Evolutionary conservation across 352 stramenopile genomes (phyloP), one percentile per base, ranked within the genome.

Genomic region (Halophytophthora polymorphica): DNA sequence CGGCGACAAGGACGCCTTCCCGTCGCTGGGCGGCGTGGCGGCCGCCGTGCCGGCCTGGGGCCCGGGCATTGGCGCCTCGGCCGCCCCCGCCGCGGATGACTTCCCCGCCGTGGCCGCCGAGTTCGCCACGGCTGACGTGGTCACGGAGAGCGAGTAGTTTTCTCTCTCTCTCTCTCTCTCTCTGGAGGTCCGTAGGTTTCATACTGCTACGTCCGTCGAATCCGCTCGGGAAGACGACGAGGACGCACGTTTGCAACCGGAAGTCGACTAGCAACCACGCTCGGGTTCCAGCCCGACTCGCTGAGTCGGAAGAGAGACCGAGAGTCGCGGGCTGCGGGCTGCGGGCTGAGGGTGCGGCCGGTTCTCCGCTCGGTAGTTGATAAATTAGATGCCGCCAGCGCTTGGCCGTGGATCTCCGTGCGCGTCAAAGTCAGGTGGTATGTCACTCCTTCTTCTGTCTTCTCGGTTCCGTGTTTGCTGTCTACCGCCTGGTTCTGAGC

Each of bases 1-100:
- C 25, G 54, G 67, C 39, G 82, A 94, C 69, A 75, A 80, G 53
- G 79, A 73, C 54, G 82, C 82, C 41, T 94, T 93, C 71, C 84
- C 84, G 51, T 83, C 84, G 48, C 80, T 94, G 13, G 81, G 79
- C 23, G 77, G 76, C 47, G 63, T 64, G 14, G 63, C 61, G 45
- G 56, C 65, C 11, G 70, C 69, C 21, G 64, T 70, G 11, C 61
- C 74, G 7, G 62, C 67, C 39, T 90, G 79, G 77, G 79, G 82
- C 19, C 77, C 82, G n/a, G 76, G 77, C 22, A 76, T 89, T 52
- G 64, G 51, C 13, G 55, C 60, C 13, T 56, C 69, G 41, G 62
- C 65, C 49, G 53, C 65, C 35, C 58, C 71, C 22, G 59, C 61
- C 23, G 56, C 51, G 17, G 64, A 62, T 38, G 63, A 78, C 29